Conservation (phyloP, 208 protist species). For the Acanthamoeba lenticulata region DNA sequence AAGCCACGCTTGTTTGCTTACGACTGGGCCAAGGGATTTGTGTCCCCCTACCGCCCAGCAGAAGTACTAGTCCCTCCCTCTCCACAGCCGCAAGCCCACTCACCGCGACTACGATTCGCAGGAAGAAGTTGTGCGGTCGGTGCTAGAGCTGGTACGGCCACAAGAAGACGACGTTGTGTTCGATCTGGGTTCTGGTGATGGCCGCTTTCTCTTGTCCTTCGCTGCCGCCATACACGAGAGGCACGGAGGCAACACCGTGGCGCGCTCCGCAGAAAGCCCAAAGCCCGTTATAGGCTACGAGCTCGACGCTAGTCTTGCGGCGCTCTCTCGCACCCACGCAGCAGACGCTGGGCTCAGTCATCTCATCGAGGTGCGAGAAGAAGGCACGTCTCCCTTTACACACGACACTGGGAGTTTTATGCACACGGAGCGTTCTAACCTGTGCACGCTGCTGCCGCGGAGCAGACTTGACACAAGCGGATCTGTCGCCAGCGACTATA, state of each 20-base stretch:
- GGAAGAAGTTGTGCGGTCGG: not conserved
- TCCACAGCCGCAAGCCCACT: not conserved
- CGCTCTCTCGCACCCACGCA: not conserved
- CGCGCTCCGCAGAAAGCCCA: not conserved
- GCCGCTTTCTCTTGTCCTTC: not conserved
- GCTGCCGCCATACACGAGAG: not conserved
- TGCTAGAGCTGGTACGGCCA: not conserved
- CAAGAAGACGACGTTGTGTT: not conserved
- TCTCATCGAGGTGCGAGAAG: not conserved
- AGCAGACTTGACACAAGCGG: conserved; percentile 1
- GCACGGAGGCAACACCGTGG: too few relatives aligned
- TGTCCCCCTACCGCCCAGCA: not conserved
- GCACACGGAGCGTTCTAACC: too few relatives aligned
- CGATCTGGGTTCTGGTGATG: not conserved
- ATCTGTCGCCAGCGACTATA: not conserved
- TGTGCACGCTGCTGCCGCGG: not conserved
- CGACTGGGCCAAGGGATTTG: conserved; percentile 5
- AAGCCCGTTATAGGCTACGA: not conserved
- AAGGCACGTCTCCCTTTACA: not conserved
- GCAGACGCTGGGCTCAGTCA: not conserved
- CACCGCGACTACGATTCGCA: not conserved
- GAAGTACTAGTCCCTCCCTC: not conserved
- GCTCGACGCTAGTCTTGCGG: not conserved
- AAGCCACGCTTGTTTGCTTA: not conserved
- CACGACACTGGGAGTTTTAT: not conserved